These are phyloP conservation scores for Orbilia quercus DNA, from an alignment of 2,329 filamentous ascomycete genomes.

Conservation along the genomic window DNA sequence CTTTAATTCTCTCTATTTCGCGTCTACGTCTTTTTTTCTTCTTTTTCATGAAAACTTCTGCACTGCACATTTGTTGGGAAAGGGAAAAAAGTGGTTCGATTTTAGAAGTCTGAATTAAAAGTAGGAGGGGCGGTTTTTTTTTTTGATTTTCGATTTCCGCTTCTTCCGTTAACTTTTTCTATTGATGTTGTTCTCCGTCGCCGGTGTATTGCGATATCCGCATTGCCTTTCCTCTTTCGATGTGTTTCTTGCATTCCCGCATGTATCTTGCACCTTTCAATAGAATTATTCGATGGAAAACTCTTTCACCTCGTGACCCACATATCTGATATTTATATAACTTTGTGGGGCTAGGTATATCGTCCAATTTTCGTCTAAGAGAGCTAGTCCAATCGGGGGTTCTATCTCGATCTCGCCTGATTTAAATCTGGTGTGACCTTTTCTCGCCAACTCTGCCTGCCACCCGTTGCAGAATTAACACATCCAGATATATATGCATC, in stretches of 20 bases:
- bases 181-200: slow-evolving; percentile 23
- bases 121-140: slow-evolving; percentile 28
- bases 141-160: slow-evolving; percentile 14
- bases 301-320: background rate
- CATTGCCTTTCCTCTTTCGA: slow-evolving; percentile 7
- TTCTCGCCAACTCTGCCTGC: background rate
- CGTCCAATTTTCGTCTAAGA: too few species aligned
- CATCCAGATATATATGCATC: background rate
- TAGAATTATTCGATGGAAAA: slow-evolving; percentile 54
- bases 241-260: slow-evolving; percentile 40
- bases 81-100: slow-evolving; percentile 47
- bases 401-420: too few species aligned
- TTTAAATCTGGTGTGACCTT: too few species aligned
- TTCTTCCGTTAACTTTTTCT: slow-evolving; percentile 17
- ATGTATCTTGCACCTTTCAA: slow-evolving; percentile 52
- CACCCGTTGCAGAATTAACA: background rate
- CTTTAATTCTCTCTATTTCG: slow-evolving; percentile 31
- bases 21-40: slow-evolving; percentile 24
- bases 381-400: too few species aligned
- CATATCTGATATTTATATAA: too few species aligned
- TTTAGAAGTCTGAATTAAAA: slow-evolving; percentile 44
- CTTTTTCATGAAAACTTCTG: slow-evolving; percentile 33
- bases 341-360: too few species aligned
- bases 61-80: slow-evolving; percentile 30
- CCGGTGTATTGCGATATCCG: background rate